These are phyloP conservation scores for Yamadazyma sp. DNA, from an alignment of 1,139 yeast genomes.

Conservation along the genomic window DNA sequence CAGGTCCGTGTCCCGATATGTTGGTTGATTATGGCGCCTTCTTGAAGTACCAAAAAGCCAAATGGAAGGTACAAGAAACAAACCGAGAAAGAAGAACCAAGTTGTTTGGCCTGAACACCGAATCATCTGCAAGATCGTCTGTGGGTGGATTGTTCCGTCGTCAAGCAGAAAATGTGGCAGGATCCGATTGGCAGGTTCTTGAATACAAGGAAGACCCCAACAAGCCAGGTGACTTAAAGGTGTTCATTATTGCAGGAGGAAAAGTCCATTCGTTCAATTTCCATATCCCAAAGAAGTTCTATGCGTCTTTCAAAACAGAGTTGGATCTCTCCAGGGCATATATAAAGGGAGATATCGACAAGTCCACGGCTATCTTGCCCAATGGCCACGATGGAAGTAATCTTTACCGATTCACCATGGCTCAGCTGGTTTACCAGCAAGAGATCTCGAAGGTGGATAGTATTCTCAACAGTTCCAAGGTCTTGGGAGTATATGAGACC, in stretches of 20 bases:
- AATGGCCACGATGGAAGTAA: slow-evolving; percentile 61
- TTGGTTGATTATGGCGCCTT: slow-evolving; percentile 74
- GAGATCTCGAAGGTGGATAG: slow-evolving; percentile 63
- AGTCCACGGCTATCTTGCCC: slow-evolving; percentile 63
- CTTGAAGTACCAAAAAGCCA: slow-evolving; percentile 74
- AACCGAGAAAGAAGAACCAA: slow-evolving; percentile 71
- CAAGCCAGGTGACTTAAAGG: slow-evolving; percentile 75
- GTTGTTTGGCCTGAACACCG: slow-evolving; percentile 69
- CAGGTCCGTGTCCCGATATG: slow-evolving; percentile 67
- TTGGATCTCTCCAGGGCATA: slow-evolving; percentile 45
- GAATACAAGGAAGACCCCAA: slow-evolving; percentile 62
- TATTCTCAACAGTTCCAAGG: slow-evolving; percentile 59
- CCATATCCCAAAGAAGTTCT: slow-evolving; percentile 73
- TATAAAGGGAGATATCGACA: slow-evolving; percentile 58
- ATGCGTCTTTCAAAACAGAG: slow-evolving; percentile 61
- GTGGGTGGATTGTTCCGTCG: slow-evolving; percentile 70
- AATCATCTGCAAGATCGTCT: slow-evolving; percentile 46
- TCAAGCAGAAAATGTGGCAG: slow-evolving; percentile 78
- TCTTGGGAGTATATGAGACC: slow-evolving; percentile 77
- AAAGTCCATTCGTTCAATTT: slow-evolving; percentile 74
- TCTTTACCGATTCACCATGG: slow-evolving; percentile 64
- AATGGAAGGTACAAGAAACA: slow-evolving; percentile 77
- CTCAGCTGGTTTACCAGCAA: slow-evolving; percentile 58
- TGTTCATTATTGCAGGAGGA: slow-evolving; percentile 65
- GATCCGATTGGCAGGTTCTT: slow-evolving; percentile 80